Evolutionary conservation across 768 basidiomycete genomes (phyloP).

Genomic region (Agaricus blazei): DNA sequence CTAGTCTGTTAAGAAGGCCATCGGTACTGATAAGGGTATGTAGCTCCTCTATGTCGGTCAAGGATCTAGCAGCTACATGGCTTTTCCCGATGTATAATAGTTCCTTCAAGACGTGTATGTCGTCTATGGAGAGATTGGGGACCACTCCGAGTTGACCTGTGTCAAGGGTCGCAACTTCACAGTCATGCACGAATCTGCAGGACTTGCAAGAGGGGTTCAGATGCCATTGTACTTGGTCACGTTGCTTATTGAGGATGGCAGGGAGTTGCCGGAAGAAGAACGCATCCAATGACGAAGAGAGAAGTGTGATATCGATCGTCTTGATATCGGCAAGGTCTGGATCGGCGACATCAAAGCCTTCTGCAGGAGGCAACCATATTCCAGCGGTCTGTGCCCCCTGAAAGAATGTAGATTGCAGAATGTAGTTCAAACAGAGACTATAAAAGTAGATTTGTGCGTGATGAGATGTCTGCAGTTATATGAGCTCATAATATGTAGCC

Average conservation of each 20-base stretch:
- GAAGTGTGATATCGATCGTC: slow-evolving; percentile 30
- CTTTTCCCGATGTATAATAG: slow-evolving; percentile 26
- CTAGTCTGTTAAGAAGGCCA: slow-evolving; percentile 23
- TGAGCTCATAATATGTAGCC: not conserved
- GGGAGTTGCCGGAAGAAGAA: slow-evolving; percentile 42
- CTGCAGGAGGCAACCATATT: slow-evolving; percentile 42
- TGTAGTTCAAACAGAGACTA: slow-evolving; percentile 34
- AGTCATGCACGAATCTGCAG: slow-evolving; percentile 35
- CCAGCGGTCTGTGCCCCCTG: slow-evolving; percentile 29
- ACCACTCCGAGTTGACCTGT: slow-evolving; percentile 37
- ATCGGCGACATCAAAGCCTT: slow-evolving; percentile 24
- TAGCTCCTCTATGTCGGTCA: slow-evolving; percentile 47
- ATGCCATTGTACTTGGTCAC: slow-evolving; percentile 38
- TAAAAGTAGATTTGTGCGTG: slow-evolving; percentile 51
- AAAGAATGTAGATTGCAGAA: slow-evolving; percentile 31
- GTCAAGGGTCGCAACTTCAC: slow-evolving; percentile 27
- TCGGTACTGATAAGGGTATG: slow-evolving; percentile 27
- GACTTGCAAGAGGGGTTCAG: slow-evolving; percentile 43
- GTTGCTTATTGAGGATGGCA: slow-evolving; percentile 27
- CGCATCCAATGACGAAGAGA: slow-evolving; percentile 34
- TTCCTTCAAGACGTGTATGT: slow-evolving; percentile 34
- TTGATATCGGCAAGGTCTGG: slow-evolving; percentile 36
- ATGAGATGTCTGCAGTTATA: slow-evolving; percentile 35
- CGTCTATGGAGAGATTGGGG: slow-evolving; percentile 42
- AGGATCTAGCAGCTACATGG: slow-evolving; percentile 4